Percentiles rank a stretch among this genome's conserved stretches.
Conservation (phyloP, 306 rosid species). For the Hippophae rhamnoides region DNA sequence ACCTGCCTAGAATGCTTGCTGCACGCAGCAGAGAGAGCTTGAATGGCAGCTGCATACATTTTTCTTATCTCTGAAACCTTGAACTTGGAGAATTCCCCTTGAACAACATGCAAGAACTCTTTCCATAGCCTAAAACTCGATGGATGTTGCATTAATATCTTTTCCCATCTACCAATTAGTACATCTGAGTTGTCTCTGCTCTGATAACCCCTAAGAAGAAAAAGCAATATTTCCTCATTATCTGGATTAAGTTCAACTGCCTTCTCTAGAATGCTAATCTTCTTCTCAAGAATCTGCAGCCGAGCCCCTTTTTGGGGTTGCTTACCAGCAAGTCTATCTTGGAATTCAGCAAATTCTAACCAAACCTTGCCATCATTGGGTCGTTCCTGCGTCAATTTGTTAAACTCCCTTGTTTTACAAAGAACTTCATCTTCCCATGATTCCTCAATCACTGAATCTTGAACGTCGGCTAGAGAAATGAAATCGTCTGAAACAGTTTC, state of each 20-base stretch:
- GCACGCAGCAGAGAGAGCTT: constrained; percentile 79
- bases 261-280: constrained; percentile 93
- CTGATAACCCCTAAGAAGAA: constrained; percentile 75
- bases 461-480: constrained; percentile 50
- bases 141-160: constrained; percentile 63
- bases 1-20: constrained; percentile 97
- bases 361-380: constrained; percentile 78
- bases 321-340: constrained; percentile 71
- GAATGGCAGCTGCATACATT: constrained; percentile 84
- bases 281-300: constrained; percentile 82
- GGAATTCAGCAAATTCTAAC: constrained; percentile 82
- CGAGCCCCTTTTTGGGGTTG: constrained; percentile 97
- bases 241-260: constrained; percentile 79
- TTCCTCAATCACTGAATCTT: constrained; percentile 51
- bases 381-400: constrained; percentile 69
- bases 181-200: constrained; percentile 71
- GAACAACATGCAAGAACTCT: constrained; percentile 72
- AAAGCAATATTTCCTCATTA: constrained; percentile 64
- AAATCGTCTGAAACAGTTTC: constrained; percentile 41
- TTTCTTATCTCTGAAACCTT: constrained; percentile 84
- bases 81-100: constrained; percentile 85
- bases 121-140: constrained; percentile 73
- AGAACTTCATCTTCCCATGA: constrained; percentile 94
- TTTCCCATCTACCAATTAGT: constrained; percentile 76
- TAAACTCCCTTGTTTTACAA: constrained; percentile 72